A percentile compares a stretch with the other conserved stretches of the same genome.
Conservation (phyloP, 208 protist species). For the Trypanosoma grayi region DNA sequence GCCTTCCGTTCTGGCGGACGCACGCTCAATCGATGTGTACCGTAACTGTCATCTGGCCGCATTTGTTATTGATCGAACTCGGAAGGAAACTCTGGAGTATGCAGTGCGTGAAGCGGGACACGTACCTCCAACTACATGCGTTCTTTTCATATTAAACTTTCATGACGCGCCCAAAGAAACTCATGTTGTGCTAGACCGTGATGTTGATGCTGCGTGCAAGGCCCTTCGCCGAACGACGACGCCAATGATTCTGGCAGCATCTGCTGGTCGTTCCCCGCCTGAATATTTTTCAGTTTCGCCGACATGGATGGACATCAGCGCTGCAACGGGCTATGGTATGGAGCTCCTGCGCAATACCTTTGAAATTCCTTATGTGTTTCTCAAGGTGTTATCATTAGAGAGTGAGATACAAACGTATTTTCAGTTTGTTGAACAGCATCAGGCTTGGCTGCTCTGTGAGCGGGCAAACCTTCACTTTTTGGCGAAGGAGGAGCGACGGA, state of each 20-base stretch:
- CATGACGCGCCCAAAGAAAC: constrained; percentile 25
- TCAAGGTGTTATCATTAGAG: constrained; percentile 50
- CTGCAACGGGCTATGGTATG: constrained; percentile 45
- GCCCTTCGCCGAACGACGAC: constrained; percentile 42
- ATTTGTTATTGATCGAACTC: constrained; percentile 65
- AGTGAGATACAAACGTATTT: constrained; percentile 27
- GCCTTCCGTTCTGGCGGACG: constrained; percentile 28
- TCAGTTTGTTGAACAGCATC: constrained; percentile 26
- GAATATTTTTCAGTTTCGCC: constrained; percentile 38
- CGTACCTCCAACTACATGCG: constrained; percentile 52
- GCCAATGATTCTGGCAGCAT: constrained; percentile 37
- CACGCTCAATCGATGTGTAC: constrained; percentile 62
- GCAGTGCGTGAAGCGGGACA: constrained; percentile 48
- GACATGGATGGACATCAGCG: constrained; percentile 51
- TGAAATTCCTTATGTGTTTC: constrained; percentile 57
- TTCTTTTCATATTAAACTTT: constrained; percentile 75
- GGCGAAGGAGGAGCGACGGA: neutral
- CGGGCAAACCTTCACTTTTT: constrained; percentile 5
- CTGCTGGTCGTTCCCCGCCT: constrained; percentile 40
- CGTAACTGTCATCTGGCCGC: constrained; percentile 51
- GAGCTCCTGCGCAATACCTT: constrained; percentile 40
- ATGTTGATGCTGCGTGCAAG: constrained; percentile 45
- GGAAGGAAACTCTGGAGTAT: constrained; percentile 58
- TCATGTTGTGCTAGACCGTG: constrained; percentile 34
- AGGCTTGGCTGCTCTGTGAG: constrained; percentile 12